phyloP scores from a whole-genome alignment of 441 rosid species.

The Erysimum pusillum region DNA sequence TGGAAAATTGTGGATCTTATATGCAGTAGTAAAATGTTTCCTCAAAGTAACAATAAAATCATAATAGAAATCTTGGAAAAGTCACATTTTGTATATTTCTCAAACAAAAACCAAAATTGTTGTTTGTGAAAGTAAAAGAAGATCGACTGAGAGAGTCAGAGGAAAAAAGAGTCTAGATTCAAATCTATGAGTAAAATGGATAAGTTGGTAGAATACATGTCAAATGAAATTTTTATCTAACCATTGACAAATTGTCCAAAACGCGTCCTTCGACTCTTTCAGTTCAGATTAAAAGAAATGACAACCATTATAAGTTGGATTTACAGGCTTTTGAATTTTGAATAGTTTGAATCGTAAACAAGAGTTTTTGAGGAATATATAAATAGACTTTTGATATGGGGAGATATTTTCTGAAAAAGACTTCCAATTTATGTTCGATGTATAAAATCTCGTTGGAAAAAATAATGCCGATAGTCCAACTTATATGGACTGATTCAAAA shows the following conservation, averaged over 20 bases:
- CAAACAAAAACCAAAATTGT: background rate
- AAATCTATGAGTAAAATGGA: background rate
- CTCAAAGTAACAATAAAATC: background rate
- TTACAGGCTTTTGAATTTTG: constrained; percentile 7
- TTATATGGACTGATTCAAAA: background rate
- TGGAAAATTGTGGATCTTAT: background rate
- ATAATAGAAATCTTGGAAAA: background rate
- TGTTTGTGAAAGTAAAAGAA: constrained; percentile 34
- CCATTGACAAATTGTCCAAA: constrained; percentile 31
- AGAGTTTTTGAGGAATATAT: background rate
- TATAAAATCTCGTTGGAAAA: background rate
- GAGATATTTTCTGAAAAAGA: constrained; percentile 8
- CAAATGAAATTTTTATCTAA: constrained; percentile 27
- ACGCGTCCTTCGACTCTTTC: constrained; percentile 35
- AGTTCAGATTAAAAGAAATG: constrained; percentile 18
- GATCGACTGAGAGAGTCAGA: background rate
- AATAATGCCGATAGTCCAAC: background rate
- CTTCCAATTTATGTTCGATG: background rate
- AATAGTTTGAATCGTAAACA: constrained; percentile 3
- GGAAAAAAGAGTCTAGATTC: background rate
- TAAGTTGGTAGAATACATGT: background rate
- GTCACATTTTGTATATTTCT: constrained; percentile 20
- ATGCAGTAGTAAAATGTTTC: background rate
- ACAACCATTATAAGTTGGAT: too few relatives aligned
- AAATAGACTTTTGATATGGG: background rate